Base-by-base conservation (phyloP, 345 rosid genomes). In the Cardamine chenopodiifolia region DNA sequence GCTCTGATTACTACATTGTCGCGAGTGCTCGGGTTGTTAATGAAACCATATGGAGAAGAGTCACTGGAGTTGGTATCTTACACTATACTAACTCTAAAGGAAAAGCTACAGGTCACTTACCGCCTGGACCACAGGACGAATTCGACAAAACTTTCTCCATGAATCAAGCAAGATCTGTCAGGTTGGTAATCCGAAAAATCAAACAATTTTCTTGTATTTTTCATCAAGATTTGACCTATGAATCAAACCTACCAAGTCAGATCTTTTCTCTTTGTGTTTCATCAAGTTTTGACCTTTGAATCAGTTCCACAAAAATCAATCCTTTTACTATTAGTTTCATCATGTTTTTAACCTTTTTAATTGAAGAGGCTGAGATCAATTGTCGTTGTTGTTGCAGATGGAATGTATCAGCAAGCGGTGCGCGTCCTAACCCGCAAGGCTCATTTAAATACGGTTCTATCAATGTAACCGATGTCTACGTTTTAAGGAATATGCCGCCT, bases 81-180 rank as follows among this genome's bases (percentile, higher is more conserved):
- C 95, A 79, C 32, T 96, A 96, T 66, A 75, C 97, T 10, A 96
- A 96, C 83, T 96, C 99, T 60, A 92, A 92, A 82, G 98, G 99
- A 6, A 89, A 92, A 84, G 98, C 93, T 4, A 70, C 40, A 18
- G 99, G 99, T 47, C 90, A 95, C 22, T 89, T 96, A 53, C 99
- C 99, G 0, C 93, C 83, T 48, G 82, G 90, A 22, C 98, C 97
- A 9, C 81, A 85, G 40, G 98, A 92, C 60, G 90, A 87, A 65
- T 92, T 78, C 31, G 98, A 96, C 80, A 92, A 92, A 75, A 90
- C 97, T 60, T 92, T 83, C 82, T 95, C 99, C 61, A 96, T 96
- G 99, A 96, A 92, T 82, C 99, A 96, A 81, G 97, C 98, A 39
- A 87, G 98, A 86, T 96, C 99, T 28, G 89, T 96, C 86, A 92